These are phyloP conservation scores for Taiwanofungus camphoratus DNA, from an alignment of 1,284 basidiomycete genomes.

Conservation along the genomic window DNA sequence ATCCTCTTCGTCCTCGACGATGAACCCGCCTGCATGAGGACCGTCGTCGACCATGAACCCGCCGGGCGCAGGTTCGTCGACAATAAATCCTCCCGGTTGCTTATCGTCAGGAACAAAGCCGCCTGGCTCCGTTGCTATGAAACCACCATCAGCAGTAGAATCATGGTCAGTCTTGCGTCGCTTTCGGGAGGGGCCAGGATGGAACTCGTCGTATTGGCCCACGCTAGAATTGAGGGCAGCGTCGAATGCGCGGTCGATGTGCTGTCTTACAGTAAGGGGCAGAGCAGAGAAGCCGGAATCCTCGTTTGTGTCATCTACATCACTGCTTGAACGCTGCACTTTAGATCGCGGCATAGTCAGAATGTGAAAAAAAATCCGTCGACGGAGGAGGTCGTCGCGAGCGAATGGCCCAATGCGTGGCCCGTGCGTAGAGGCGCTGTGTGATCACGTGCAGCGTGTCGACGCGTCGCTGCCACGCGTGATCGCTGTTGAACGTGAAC, in stretches of 20 bases:
- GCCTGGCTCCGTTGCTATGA: slow-evolving; percentile 9
- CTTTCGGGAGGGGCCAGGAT: slow-evolving; percentile 14
- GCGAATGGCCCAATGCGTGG: no score
- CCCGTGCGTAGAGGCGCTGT: no score
- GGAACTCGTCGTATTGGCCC: no score
- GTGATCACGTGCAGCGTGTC: slow-evolving; percentile 21
- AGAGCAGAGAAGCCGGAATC: slow-evolving; percentile 21
- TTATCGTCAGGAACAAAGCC: slow-evolving; percentile 13
- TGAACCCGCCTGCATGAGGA: slow-evolving; percentile 13
- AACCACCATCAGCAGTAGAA: slow-evolving; percentile 1
- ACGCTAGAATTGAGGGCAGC: slow-evolving; percentile 4
- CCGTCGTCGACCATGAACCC: slow-evolving; percentile 15
- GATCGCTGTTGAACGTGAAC: slow-evolving; percentile 20
- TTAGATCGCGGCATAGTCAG: background rate
- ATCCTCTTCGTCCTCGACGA: slow-evolving; percentile 7
- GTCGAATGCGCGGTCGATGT: slow-evolving; percentile 26
- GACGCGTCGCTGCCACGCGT: slow-evolving; percentile 18
- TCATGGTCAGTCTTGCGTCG: slow-evolving; percentile 14
- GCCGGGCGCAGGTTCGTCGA: slow-evolving; percentile 12
- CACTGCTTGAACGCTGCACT: background rate
- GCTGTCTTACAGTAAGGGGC: slow-evolving; percentile 14
- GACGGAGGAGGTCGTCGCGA: no score
- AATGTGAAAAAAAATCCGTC: no score
- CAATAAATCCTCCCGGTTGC: slow-evolving; percentile 15
- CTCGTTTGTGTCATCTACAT: slow-evolving; percentile 12